A percentile compares a stretch with the other conserved stretches of the same genome.
These are phyloP conservation scores for Fallopia convolvulus DNA, from an alignment of 148 eudicot species.

Conservation along the genomic window DNA sequence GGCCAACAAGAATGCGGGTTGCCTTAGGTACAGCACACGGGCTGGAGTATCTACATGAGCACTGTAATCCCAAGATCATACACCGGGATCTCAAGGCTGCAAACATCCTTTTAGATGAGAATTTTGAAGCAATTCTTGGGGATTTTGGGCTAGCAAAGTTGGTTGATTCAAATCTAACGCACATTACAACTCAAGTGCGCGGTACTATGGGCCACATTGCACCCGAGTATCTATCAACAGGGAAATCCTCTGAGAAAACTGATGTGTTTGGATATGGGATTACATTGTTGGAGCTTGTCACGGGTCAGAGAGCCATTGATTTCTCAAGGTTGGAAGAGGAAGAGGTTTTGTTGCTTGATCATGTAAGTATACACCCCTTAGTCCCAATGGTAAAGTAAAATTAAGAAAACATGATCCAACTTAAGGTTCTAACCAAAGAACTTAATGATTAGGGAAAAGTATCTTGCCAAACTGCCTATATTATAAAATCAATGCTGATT, in stretches of 20 bases:
- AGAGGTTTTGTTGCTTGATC: slow-evolving; percentile 85
- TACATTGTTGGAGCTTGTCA: slow-evolving; percentile 80
- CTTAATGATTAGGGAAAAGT: too few species aligned
- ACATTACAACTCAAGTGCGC: slow-evolving; percentile 87
- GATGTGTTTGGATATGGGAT: slow-evolving; percentile 97
- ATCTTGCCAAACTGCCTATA: too few species aligned
- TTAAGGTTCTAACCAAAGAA: too few species aligned
- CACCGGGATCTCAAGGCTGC: slow-evolving; percentile 98
- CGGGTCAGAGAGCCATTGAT: slow-evolving; percentile 93
- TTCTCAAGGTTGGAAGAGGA: slow-evolving; percentile 91
- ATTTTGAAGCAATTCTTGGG: slow-evolving; percentile 79
- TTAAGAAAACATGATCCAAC: too few species aligned
- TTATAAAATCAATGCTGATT: too few species aligned
- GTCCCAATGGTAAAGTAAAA: neutral
- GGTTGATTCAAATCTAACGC: slow-evolving; percentile 69
- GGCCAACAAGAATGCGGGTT: slow-evolving; percentile 66
- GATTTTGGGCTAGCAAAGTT: slow-evolving; percentile 87
- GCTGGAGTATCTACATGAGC: slow-evolving; percentile 83
- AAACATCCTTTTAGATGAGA: slow-evolving; percentile 74
- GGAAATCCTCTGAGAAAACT: slow-evolving; percentile 92
- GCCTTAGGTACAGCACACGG: slow-evolving; percentile 91
- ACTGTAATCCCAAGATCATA: slow-evolving; percentile 87
- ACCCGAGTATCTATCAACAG: slow-evolving; percentile 86
- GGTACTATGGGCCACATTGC: slow-evolving; percentile 99
- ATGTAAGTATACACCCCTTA: slow-evolving; percentile 43